Evolutionary conservation across 352 stramenopile genomes (phyloP).

Genomic region (Saprolegnia parasitica): DNA sequence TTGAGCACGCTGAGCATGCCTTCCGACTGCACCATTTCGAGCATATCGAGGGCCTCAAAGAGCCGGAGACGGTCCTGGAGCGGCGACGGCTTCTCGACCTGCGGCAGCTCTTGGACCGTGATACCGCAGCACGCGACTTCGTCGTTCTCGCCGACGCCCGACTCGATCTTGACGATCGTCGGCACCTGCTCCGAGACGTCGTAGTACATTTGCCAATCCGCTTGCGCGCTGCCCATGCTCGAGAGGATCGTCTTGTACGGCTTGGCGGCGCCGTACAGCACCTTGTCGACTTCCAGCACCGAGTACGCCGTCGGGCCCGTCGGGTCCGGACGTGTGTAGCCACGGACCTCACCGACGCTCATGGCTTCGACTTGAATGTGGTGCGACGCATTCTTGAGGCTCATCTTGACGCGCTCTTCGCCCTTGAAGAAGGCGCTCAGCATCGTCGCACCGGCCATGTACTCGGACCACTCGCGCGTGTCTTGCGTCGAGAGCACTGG

Average conservation of each 20-base stretch:
- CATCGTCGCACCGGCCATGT: conserved; percentile 82
- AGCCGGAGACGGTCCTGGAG: conserved; percentile 53
- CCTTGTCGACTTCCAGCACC: conserved; percentile 39
- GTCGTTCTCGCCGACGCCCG: conserved; percentile 33
- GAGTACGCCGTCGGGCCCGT: background rate
- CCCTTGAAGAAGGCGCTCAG: conserved; percentile 85
- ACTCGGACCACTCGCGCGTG: conserved; percentile 70
- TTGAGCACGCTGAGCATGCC: conserved; percentile 71
- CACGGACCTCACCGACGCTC: conserved; percentile 57
- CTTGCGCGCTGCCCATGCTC: conserved; percentile 53
- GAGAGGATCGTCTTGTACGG: conserved; percentile 74
- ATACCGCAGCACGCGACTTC: conserved; percentile 60
- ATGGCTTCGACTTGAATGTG: conserved; percentile 77
- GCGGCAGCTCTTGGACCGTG: conserved; percentile 80
- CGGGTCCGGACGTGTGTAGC: conserved; percentile 1
- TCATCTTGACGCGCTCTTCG: conserved; percentile 77
- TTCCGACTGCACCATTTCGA: conserved; percentile 45
- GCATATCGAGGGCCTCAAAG: conserved; percentile 48
- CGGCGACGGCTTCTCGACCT: conserved; percentile 32
- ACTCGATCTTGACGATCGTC: conserved; percentile 75
- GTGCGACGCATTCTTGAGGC: conserved; percentile 54
- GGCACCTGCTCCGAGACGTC: conserved; percentile 80
- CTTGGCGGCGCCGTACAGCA: conserved; percentile 65
- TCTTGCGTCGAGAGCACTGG: conserved; percentile 33
- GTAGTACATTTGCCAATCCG: conserved; percentile 81